phyloP scores from a whole-genome alignment of 2,329 filamentous ascomycete species.

The Pseudogymnoascus sp. region DNA sequence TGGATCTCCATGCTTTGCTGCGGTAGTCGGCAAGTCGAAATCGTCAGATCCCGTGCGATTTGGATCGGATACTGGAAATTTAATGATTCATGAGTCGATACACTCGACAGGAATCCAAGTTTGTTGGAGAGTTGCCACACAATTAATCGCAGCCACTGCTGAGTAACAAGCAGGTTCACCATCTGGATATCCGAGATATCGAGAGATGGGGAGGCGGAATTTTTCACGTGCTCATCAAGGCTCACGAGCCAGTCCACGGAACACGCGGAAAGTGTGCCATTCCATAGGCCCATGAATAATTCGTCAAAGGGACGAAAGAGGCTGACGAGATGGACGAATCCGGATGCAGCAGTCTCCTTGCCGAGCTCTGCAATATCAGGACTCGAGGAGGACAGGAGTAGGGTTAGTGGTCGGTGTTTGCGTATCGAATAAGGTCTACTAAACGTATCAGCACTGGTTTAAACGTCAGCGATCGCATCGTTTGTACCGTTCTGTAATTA shows the following conservation, averaged over 20 bases:
- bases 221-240: conserved; percentile 47
- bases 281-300: conserved; percentile 56
- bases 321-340: conserved; percentile 52
- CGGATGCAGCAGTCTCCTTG: conserved; percentile 44
- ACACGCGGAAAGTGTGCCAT: conserved; percentile 44
- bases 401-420: conserved; percentile 53
- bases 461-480: not conserved
- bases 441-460: not conserved
- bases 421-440: conserved; percentile 54
- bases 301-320: conserved; percentile 57
- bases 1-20: conserved; percentile 38
- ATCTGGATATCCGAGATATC: conserved; percentile 54
- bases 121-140: conserved; percentile 66
- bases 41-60: conserved; percentile 49
- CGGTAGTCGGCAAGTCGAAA: conserved; percentile 32
- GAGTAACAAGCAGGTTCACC: conserved; percentile 59
- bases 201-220: conserved; percentile 26
- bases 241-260: conserved; percentile 25
- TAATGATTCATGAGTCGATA: conserved; percentile 50
- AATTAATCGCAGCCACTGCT: conserved; percentile 63
- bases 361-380: conserved; percentile 42
- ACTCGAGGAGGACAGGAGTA: conserved; percentile 50
- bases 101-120: conserved; percentile 54
- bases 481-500: conserved; percentile 49
- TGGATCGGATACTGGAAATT: conserved; percentile 54